Conservation (phyloP, 495 filamentous ascomycete genomes). For the Articulospora tetracladia region DNA sequence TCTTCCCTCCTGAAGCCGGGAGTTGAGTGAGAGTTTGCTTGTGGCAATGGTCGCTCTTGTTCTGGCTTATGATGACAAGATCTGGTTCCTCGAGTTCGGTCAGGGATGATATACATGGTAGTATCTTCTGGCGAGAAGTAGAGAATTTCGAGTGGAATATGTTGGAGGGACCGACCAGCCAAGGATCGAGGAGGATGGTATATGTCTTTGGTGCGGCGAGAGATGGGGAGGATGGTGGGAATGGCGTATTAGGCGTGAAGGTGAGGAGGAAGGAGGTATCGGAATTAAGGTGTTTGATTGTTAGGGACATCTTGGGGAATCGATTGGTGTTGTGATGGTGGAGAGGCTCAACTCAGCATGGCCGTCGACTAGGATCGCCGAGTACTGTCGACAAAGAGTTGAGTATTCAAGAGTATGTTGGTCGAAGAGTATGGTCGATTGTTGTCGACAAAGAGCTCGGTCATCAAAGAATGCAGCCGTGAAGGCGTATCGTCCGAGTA, state of each 20-base stretch:
- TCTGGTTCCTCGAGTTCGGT: constrained; percentile 58
- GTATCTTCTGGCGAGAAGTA: constrained; percentile 46
- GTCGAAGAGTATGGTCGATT: too few species aligned
- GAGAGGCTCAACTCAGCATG: too few species aligned
- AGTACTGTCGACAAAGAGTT: neutral
- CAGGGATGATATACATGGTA: constrained; percentile 55
- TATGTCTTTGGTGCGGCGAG: constrained; percentile 31
- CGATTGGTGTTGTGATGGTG: neutral
- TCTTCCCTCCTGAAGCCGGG: constrained; percentile 42
- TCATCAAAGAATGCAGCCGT: too few species aligned
- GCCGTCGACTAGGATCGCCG: neutral
- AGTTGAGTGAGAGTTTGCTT: constrained; percentile 60
- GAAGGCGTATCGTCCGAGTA: too few species aligned
- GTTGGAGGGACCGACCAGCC: constrained; percentile 58
- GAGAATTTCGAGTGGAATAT: constrained; percentile 61
- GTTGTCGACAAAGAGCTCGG: too few species aligned
- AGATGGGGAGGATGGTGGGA: constrained; percentile 39
- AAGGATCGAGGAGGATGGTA: constrained; percentile 68
- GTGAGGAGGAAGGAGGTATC: constrained; percentile 68
- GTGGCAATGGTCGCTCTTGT: constrained; percentile 69
- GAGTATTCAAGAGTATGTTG: too few species aligned
- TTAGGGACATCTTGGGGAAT: constrained; percentile 55
- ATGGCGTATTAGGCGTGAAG: constrained; percentile 46
- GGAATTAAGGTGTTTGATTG: constrained; percentile 61
- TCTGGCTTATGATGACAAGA: constrained; percentile 64